Evolutionary conservation across 768 basidiomycete genomes (phyloP).

Genomic region (Hortiboletus campestris): DNA sequence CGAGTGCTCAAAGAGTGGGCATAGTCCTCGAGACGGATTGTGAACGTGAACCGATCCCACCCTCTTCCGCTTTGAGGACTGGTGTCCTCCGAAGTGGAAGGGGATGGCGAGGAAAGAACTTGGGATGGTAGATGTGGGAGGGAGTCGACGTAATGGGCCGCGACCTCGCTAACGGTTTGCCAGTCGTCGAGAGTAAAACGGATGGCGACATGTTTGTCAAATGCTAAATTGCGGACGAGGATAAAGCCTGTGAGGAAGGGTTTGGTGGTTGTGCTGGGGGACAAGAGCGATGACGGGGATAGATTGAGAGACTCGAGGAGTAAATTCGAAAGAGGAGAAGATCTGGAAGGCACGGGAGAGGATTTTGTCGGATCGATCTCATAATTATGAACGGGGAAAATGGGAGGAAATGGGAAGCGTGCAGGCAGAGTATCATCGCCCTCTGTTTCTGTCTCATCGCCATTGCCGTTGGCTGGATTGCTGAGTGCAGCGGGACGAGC

Average conservation of each 20-base stretch:
- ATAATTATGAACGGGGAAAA: constrained; percentile 12
- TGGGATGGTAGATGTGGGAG: constrained; percentile 37
- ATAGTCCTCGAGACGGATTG: constrained; percentile 72
- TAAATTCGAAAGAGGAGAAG: constrained; percentile 26
- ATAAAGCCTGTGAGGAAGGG: constrained; percentile 66
- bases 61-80: constrained; percentile 4
- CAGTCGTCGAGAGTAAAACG: constrained; percentile 93
- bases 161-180: constrained; percentile 89
- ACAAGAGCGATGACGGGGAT: constrained; percentile 9
- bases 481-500: constrained; percentile 66
- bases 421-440: constrained; percentile 15
- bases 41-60: constrained; percentile 63
- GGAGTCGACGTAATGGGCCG: constrained; percentile 45
- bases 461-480: constrained; percentile 13
- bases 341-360: constrained; percentile 8
- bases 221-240: constrained; percentile 82
- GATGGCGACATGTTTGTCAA: constrained; percentile 80
- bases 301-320: constrained; percentile 39
- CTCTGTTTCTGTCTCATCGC: constrained; percentile 49
- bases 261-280: constrained; percentile 1
- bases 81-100: neutral
- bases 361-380: constrained; percentile 23
- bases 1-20: constrained; percentile 46
- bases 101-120: constrained; percentile 13
- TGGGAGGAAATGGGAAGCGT: constrained; percentile 28